phyloP scores from a whole-genome alignment of 352 stramenopile genomes.

The Phytophthora quininea region DNA sequence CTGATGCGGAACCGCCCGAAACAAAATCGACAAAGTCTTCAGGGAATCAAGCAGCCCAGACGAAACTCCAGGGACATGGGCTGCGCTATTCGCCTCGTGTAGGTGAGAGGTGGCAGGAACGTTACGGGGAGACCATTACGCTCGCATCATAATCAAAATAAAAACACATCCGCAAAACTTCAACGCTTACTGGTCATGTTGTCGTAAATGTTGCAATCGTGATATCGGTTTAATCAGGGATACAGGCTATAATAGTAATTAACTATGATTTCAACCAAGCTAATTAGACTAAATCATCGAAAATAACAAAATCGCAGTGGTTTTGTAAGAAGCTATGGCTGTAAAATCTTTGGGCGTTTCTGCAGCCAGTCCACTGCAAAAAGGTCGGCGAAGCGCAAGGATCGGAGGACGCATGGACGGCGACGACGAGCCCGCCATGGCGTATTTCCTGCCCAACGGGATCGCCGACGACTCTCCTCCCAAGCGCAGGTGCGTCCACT shows the following conservation, averaged over 20 bases:
- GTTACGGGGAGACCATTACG: constrained; percentile 19
- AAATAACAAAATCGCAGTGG: too few relatives aligned
- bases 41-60: constrained; percentile 8
- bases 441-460: constrained; percentile 86
- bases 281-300: too few relatives aligned
- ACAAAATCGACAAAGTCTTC: constrained; percentile 6
- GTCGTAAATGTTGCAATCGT: too few relatives aligned
- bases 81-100: not conserved
- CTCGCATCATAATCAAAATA: constrained; percentile 17
- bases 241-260: too few relatives aligned
- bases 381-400: constrained; percentile 1
- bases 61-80: not conserved
- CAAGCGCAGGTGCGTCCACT: constrained; percentile 55
- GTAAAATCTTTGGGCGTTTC: not conserved
- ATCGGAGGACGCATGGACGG: constrained; percentile 36
- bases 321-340: too few relatives aligned
- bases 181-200: not conserved
- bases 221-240: too few relatives aligned
- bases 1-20: constrained; percentile 11
- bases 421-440: constrained; percentile 68
- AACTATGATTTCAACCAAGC: too few relatives aligned
- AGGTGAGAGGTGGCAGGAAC: constrained; percentile 9
- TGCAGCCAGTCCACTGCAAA: constrained; percentile 18
- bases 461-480: constrained; percentile 85
- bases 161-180: constrained; percentile 33